These are phyloP conservation scores for Isatis lusitanica DNA, from an alignment of 441 rosid genomes.

Conservation along the genomic window DNA sequence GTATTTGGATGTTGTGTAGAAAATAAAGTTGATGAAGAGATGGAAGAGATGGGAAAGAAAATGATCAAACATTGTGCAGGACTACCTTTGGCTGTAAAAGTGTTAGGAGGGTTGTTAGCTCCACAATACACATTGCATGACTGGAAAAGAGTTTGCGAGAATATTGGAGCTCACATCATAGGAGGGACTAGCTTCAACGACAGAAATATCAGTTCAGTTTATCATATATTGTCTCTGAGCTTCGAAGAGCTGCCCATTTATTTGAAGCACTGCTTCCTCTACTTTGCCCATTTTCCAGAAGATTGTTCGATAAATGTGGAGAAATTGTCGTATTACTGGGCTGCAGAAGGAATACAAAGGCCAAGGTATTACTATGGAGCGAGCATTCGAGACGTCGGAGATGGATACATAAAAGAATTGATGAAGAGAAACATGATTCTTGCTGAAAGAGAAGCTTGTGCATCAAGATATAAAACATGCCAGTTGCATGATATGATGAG, in stretches of 20 bases:
- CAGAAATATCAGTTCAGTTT: neutral
- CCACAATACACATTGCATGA: neutral
- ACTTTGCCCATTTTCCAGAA: conserved; percentile 7
- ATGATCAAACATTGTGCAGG: conserved; percentile 34
- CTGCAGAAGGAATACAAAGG: neutral
- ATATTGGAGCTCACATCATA: neutral
- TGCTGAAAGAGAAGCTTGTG: neutral
- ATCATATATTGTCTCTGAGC: neutral
- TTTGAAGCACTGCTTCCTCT: conserved; percentile 9
- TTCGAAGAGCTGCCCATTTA: conserved; percentile 1
- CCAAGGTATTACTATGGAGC: neutral
- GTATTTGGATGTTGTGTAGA: neutral
- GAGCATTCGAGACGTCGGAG: neutral
- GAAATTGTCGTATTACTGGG: neutral
- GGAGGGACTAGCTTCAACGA: neutral
- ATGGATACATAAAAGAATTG: neutral
- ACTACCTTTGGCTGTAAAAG: neutral
- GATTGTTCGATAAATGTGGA: neutral
- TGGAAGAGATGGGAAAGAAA: conserved; percentile 3
- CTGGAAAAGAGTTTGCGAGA: neutral
- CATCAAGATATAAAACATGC: neutral
- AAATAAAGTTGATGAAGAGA: neutral
- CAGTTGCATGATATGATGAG: neutral
- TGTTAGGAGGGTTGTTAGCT: conserved; percentile 20
- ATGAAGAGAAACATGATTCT: conserved; percentile 11